A percentile compares a stretch with the other conserved stretches of the same genome.
phyloP scores from a whole-genome alignment of 192 early-diverging fungal species.

The Geranomyces variabilis region DNA sequence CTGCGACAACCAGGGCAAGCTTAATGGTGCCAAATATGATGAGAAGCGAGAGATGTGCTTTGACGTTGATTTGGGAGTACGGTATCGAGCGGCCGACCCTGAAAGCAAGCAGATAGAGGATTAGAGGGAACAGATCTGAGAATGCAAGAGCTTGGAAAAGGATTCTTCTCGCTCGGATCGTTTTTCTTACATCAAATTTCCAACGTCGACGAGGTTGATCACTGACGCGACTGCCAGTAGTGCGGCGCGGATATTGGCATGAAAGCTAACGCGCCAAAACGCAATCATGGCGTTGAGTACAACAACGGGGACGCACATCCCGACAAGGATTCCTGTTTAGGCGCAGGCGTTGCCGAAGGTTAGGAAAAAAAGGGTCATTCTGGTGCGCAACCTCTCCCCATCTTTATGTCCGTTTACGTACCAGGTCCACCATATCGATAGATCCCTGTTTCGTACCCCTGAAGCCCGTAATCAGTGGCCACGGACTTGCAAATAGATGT shows the following conservation, averaged over 20 bases:
- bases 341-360: too few species aligned
- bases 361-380: too few species aligned
- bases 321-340: slow-evolving; percentile 18
- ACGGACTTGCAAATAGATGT: too few species aligned
- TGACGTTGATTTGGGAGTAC: neutral
- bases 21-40: slow-evolving; percentile 9
- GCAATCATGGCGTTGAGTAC: neutral
- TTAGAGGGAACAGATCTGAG: neutral
- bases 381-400: too few species aligned
- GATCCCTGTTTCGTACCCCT: too few species aligned
- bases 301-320: neutral
- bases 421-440: too few species aligned
- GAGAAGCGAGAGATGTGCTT: neutral
- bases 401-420: too few species aligned
- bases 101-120: slow-evolving; percentile 1
- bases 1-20: slow-evolving; percentile 1
- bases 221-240: slow-evolving; percentile 2
- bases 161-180: too few species aligned
- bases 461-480: too few species aligned
- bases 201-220: slow-evolving; percentile 5
- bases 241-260: neutral
- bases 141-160: too few species aligned
- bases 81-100: neutral
- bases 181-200: slow-evolving; percentile 4
- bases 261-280: slow-evolving; percentile 2